Percentiles rank a stretch among this genome's conserved stretches.
These are phyloP conservation scores for Kazachstania bromeliacearum DNA, from an alignment of 805 yeast species.

Conservation along the genomic window DNA sequence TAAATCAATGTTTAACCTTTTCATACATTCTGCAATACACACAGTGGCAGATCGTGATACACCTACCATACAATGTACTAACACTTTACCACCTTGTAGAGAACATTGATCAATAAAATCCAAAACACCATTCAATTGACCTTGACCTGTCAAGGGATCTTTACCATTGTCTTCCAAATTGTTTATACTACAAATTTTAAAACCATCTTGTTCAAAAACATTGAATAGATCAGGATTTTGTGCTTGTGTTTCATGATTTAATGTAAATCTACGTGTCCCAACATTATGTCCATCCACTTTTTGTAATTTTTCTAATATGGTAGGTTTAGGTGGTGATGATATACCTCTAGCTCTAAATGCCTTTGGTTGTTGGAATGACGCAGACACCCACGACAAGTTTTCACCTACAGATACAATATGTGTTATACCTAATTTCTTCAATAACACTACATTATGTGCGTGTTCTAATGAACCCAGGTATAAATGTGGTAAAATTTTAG, in stretches of 20 bases:
- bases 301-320: not conserved
- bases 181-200: constrained; percentile 42
- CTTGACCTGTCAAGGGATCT: constrained; percentile 54
- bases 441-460: constrained; percentile 61
- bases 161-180: constrained; percentile 88
- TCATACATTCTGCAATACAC: constrained; percentile 92
- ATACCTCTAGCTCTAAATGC: constrained; percentile 12
- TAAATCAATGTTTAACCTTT: constrained; percentile 52
- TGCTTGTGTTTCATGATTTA: not conserved
- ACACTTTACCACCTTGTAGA: constrained; percentile 38
- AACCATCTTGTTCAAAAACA: constrained; percentile 23
- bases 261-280: not conserved
- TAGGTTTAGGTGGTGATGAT: constrained; percentile 9
- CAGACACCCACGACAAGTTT: constrained; percentile 45
- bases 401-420: constrained; percentile 86
- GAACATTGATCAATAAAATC: constrained; percentile 52
- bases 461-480: constrained; percentile 79
- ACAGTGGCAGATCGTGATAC: constrained; percentile 93
- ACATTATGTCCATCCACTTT: not conserved
- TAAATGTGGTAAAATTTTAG: constrained; percentile 70
- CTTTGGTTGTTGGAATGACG: constrained; percentile 1
- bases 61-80: constrained; percentile 93
- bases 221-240: constrained; percentile 1
- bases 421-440: constrained; percentile 56
- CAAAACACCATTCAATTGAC: constrained; percentile 53